A percentile compares a stretch with the other conserved stretches of the same genome.
phyloP scores from a whole-genome alignment of 1,284 basidiomycete genomes.

The Crepidotus sp. region DNA sequence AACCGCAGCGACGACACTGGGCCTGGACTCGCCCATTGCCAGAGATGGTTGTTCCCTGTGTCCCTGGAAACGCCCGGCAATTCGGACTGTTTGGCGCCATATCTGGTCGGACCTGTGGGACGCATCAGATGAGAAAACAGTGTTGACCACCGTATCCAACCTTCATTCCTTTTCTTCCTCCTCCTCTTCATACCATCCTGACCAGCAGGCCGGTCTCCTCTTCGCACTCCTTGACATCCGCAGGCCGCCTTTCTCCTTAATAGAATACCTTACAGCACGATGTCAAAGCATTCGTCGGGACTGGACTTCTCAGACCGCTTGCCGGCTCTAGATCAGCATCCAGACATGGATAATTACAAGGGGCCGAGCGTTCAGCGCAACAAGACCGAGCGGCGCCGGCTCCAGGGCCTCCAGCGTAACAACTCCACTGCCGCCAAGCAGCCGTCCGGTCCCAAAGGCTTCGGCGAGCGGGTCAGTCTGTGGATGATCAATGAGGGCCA shows the following conservation, averaged over 20 bases:
- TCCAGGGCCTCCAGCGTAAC: slow-evolving; percentile 22
- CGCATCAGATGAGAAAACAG: neutral
- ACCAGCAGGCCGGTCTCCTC: slow-evolving; percentile 18
- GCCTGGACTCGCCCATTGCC: slow-evolving; percentile 1
- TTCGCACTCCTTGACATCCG: slow-evolving; percentile 9
- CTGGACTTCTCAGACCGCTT: slow-evolving; percentile 18
- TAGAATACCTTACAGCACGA: slow-evolving; percentile 8
- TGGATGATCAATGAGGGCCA: slow-evolving; percentile 94
- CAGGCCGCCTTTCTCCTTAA: slow-evolving; percentile 6
- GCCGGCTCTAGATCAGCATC: slow-evolving; percentile 18
- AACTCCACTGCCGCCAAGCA: slow-evolving; percentile 8
- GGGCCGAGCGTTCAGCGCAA: slow-evolving; percentile 21
- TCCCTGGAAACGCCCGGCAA: slow-evolving; percentile 9
- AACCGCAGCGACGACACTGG: neutral
- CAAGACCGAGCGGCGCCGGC: slow-evolving; percentile 22
- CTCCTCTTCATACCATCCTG: slow-evolving; percentile 7
- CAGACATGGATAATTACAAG: slow-evolving; percentile 18
- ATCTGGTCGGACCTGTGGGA: neutral
- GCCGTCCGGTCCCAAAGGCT: slow-evolving; percentile 3
- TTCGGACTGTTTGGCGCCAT: slow-evolving; percentile 8
- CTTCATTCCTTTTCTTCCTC: slow-evolving; percentile 8
- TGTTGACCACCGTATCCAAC: neutral
- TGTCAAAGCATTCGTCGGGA: slow-evolving; percentile 14
- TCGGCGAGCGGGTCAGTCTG: slow-evolving; percentile 40
- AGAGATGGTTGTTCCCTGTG: slow-evolving; percentile 7